Evolutionary conservation across 495 filamentous ascomycete species (phyloP).

Genomic region (Filosporella fistucella): DNA sequence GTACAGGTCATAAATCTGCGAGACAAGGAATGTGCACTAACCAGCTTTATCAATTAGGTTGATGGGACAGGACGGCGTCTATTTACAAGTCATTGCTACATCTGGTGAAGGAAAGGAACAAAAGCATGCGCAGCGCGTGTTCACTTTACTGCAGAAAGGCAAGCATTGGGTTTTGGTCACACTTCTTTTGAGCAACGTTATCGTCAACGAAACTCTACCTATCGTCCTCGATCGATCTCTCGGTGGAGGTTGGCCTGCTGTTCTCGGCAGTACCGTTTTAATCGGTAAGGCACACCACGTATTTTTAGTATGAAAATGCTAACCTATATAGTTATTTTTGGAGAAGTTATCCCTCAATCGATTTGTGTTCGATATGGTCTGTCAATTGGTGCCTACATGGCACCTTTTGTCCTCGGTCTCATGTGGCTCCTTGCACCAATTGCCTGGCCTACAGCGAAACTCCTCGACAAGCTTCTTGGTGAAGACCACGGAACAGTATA

Average conservation of each 20-base stretch:
- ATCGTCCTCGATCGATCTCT: slow-evolving; percentile 92
- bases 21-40: slow-evolving; percentile 3
- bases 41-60: slow-evolving; percentile 32
- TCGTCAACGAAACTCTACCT: slow-evolving; percentile 95
- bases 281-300: slow-evolving; percentile 61
- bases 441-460: slow-evolving; percentile 73
- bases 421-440: slow-evolving; percentile 83
- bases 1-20: slow-evolving; percentile 17
- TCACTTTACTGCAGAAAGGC: slow-evolving; percentile 74
- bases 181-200: slow-evolving; percentile 89
- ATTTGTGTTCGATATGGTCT: slow-evolving; percentile 95
- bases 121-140: slow-evolving; percentile 76
- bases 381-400: slow-evolving; percentile 93
- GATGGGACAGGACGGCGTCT: slow-evolving; percentile 92
- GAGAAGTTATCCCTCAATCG: slow-evolving; percentile 92
- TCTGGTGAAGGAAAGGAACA: slow-evolving; percentile 73
- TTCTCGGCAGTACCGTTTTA: slow-evolving; percentile 84
- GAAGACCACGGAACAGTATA: slow-evolving; percentile 82
- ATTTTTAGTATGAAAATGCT: slow-evolving; percentile 16
- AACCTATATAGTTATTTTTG: slow-evolving; percentile 77
- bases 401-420: slow-evolving; percentile 77
- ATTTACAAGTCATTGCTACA: slow-evolving; percentile 86
- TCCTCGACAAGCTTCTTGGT: slow-evolving; percentile 70
- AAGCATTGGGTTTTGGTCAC: slow-evolving; percentile 99
- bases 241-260: slow-evolving; percentile 91